phyloP scores from a whole-genome alignment of 805 yeast species.

The Candida insectalens region DNA sequence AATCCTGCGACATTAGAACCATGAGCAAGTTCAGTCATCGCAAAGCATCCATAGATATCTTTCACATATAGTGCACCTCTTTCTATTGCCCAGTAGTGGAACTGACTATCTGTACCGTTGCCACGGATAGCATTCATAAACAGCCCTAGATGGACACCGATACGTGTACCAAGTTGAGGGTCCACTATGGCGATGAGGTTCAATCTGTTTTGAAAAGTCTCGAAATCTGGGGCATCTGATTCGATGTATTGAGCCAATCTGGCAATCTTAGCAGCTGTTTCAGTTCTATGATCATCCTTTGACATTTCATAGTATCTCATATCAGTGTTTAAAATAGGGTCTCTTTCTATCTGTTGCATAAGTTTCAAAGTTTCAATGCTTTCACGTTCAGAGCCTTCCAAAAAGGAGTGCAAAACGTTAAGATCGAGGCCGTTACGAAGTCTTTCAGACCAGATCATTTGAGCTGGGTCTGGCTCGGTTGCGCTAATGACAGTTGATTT shows the following conservation, averaged over 20 bases:
- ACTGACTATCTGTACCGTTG: slow-evolving; percentile 79
- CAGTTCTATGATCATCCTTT: slow-evolving; percentile 47
- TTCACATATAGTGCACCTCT: slow-evolving; percentile 52
- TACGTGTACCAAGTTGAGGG: slow-evolving; percentile 71
- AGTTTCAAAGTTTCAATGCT: slow-evolving; percentile 38
- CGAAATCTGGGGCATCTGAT: slow-evolving; percentile 26
- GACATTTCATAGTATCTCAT: slow-evolving; percentile 47
- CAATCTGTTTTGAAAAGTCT: slow-evolving; percentile 47
- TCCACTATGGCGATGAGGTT: slow-evolving; percentile 57
- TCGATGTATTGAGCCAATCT: slow-evolving; percentile 55
- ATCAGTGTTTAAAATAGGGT: slow-evolving; percentile 50
- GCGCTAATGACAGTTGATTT: too few relatives aligned
- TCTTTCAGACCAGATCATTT: slow-evolving; percentile 36
- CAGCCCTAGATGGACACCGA: slow-evolving; percentile 83
- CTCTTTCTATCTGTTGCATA: slow-evolving; percentile 53
- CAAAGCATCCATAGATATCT: slow-evolving; percentile 78
- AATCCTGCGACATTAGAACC: slow-evolving; percentile 91
- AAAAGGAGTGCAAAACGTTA: slow-evolving; percentile 41
- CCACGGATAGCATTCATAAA: slow-evolving; percentile 78
- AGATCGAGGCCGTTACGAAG: slow-evolving; percentile 29
- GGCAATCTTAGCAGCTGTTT: slow-evolving; percentile 51
- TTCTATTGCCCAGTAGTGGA: slow-evolving; percentile 70
- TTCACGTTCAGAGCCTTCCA: slow-evolving; percentile 40
- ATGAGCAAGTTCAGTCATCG: slow-evolving; percentile 89
- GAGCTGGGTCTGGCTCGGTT: slow-evolving; percentile 28